phyloP scores from a whole-genome alignment of 208 protist species.

The Acanthamoeba sp. region DNA sequence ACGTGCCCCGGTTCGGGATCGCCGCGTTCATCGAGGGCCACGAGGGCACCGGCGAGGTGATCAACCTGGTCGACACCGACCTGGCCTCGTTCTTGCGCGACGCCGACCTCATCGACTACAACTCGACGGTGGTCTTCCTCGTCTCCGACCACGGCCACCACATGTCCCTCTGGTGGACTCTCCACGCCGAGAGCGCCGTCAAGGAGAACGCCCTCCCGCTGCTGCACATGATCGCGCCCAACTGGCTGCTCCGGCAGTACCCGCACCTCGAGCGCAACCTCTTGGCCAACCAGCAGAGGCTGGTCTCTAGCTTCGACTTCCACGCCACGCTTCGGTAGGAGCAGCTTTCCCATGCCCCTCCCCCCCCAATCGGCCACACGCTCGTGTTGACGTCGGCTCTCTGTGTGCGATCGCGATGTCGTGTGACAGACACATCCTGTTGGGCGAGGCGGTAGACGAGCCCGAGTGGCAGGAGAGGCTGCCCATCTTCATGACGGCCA shows the following conservation, averaged over 20 bases:
- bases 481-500: neutral
- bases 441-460: neutral
- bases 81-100: slow-evolving; percentile 39
- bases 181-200: slow-evolving; percentile 37
- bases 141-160: slow-evolving; percentile 69
- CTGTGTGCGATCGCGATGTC: too few species aligned
- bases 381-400: too few species aligned
- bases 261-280: slow-evolving; percentile 30
- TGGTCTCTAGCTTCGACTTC: slow-evolving; percentile 50
- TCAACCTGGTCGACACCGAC: slow-evolving; percentile 41
- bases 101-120: slow-evolving; percentile 54
- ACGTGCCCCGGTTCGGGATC: slow-evolving; percentile 32
- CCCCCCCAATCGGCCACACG: too few species aligned
- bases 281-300: slow-evolving; percentile 46
- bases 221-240: slow-evolving; percentile 65
- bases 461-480: neutral
- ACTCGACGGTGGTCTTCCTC: slow-evolving; percentile 55
- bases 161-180: slow-evolving; percentile 57
- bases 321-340: slow-evolving; percentile 60
- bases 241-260: slow-evolving; percentile 12
- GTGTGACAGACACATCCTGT: neutral
- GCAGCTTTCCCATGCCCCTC: too few species aligned
- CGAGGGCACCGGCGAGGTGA: slow-evolving; percentile 65
- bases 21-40: slow-evolving; percentile 66
- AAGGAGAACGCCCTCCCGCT: slow-evolving; percentile 52